Base-by-base conservation (phyloP, 108 stramenopile species). In the Pseudonitzschia multiseries region DNA sequence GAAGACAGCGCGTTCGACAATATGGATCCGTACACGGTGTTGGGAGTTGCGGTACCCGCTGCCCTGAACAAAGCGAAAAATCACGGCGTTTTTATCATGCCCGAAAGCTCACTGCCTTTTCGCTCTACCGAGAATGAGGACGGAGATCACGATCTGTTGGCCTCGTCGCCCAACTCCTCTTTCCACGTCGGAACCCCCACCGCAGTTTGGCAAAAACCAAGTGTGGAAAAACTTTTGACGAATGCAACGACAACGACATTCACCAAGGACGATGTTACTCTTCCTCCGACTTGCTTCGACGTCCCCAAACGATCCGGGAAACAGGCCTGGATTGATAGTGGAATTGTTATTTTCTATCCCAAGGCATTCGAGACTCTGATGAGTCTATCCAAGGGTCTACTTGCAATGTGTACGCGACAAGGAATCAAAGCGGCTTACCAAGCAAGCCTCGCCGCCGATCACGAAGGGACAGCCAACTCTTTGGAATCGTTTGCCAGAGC, bases 281-380 rank as follows among this genome's bases (percentile, higher is more conserved):
- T 48, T 14, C 46, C 46, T 8, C 46, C 46, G 17, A 69, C 33
- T 26, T n/a, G 64, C 26, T 71, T 76, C 57, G 53, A 32, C 17
- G 50, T 51, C 5, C 50, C 51, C 22, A 27, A 32, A 4, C 41
- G 68, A 59, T 41, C 82, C 14, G 73, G 62, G 8, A 57, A 71
- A 42, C 41, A 36, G 32, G 93, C 93, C 32, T 93, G 89, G 89
- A 93, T 93, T 71, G 93, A 93, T 69, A 89, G 85, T 10, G 93
- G 93, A 8, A 80, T 93, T 13, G 73, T 91, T 53, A 70, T 81
- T 20, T 89, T 93, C 65, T 73, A 85, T 15, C 93, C 93, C 0
- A 56, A 73, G 26, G 87, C 86, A 8, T 85, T 84, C 40, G 21
- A 64, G 26, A 62, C 67, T 17, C 65, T 93, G 54, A 46, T 53